Base-by-base conservation (phyloP, 2,329 filamentous ascomycete species). In the Sporothrix luriei region DNA sequence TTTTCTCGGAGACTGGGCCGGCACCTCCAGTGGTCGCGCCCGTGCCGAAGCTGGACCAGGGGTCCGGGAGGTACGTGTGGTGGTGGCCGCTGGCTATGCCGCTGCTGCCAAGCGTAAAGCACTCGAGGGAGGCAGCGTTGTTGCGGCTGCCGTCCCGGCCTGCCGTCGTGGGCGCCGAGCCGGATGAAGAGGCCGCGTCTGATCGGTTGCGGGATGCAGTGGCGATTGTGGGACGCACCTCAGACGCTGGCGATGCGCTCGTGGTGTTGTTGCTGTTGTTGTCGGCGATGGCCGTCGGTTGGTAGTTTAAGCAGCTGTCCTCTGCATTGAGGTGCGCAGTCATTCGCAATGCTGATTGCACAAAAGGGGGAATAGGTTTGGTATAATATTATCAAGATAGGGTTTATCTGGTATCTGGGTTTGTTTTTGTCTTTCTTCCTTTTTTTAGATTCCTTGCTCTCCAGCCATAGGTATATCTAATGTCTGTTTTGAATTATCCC, bases 271-370 rank as follows among this genome's bases (percentile, higher is more conserved):
- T 57, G 54, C 38, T 57, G 26, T n/a, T 21, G 55, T 48, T 9
- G 49, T 26, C 46, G 43, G 21, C 7, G 40, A 19, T 21, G 24
- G 38, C 14, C 11, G 62, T 13, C 4, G 40, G 16, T 68, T 73
- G 72, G 77, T 80, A 76, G 73, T 79, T 80, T 76, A 78, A 75
- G 78, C 78, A 79, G 79, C 72, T 80, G 76, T 78, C 79, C 79
- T 80, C 79, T 79, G 78, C 78, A 78, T 76, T 59, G 70, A 70
- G 68, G 71, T 71, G 73, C 62, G 57, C 46, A 68, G 75, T 76
- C 78, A 80, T 80, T 75, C 69, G 72, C 71, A 66, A 33, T 51
- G 14, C n/a, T 38, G 33, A 11, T 52, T 48, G 55, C 38, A 29
- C 33, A 55, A 33, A 38, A 7, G 55, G 29, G 26, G 21, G n/a